Evolutionary conservation across 2,329 filamentous ascomycete species (phyloP), one percentile per base, ranked within the genome.

Genomic region (Hirsutella minnesotensis): DNA sequence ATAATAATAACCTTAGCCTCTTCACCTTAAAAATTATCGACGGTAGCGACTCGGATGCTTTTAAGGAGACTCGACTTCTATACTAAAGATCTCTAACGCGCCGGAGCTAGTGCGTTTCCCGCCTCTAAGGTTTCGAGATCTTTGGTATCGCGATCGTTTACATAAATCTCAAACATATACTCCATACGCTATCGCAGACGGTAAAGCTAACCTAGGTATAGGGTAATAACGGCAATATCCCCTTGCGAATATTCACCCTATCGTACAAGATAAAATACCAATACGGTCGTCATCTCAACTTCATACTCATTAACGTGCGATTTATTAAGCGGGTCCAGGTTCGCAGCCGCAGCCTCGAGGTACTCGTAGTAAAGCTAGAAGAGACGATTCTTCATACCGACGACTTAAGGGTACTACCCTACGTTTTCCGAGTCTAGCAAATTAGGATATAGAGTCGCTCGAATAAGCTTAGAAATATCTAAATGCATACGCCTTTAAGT

Each of bases 11-110:
- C 64, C 41, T 84, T 80, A 2, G 77, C 79, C 52, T 89, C 83
- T 53, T 89, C 83, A 0, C 83, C 84, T 51, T 89, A 81, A 43
- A 86, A 88, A 48, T 87, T 88, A 55, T 86, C 81, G 0, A 86
- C 72, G 0, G 80, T 86, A 0, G 81, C 79, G 0, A 81, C 57
- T 4, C 75, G 62, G 3, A 83, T 56, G 2, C 63, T 64, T 20
- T 72, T 62, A 0, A 70, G 52, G 0, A 79, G 60, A 0, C 61
- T 66, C 4, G 61, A 51, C 31, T 55, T 55, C 12, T 43, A 38
- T 5, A 49, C n/a, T 8, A 38, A 16, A n/a, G 22, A 35, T 7
- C 51, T 50, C 30, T 54, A 36, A n/a, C 20, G 9, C 13, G 9
- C 12, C 13, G 21, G 13, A 3, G 31, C 10, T 2, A 4, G 5